Evolutionary conservation across 139 green algal species (phyloP), one percentile per base, ranked within the genome.

Genomic region (Picochlorum sp.): DNA sequence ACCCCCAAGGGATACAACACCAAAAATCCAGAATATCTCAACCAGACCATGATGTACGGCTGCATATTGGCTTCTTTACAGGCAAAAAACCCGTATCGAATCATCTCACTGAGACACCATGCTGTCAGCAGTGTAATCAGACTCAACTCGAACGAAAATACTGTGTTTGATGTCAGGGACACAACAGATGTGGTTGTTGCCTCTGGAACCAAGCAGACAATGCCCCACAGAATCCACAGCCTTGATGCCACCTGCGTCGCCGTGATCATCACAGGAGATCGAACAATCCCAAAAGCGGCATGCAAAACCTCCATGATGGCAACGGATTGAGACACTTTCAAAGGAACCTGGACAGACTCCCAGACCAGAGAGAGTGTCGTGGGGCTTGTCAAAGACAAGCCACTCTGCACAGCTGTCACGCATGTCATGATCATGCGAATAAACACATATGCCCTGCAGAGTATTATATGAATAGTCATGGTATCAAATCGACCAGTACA

Each of bases 21-120:
- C 15, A 97, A 82, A 77, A 97, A 97, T 9, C 69, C 76, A 23
- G 80, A 87, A 75, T 96, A 97, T 20, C 91, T 78, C 58, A 95
- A 78, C 90, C 90, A 97, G 11, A 86, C 75, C 14, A 91, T 68
- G 4, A 81, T 24, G 67, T 88, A 92, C 2, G 84, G 83, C 38
- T 77, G 61, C 11, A 64, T 62, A 20, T 70, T 71, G 5, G 77
- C 21, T 57, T 84, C 70, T 82, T 96, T 96, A 58, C 86, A 61
- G 0, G 86, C 88, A 69, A 90, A 97, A 68, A 95, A 96, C 45
- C 69, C 70, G 72, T 97, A 97, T 26, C 91, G 79, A 57, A 96
- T 86, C 37, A 97, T 67, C 63, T 97, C 91, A 34, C 71, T 93
- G 45, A 86, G n/a, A 37, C 75, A 75, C 91, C 91, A 97, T 8